phyloP scores from a whole-genome alignment of 2,329 filamentous ascomycete species.

The Colletotrichum sp. region DNA sequence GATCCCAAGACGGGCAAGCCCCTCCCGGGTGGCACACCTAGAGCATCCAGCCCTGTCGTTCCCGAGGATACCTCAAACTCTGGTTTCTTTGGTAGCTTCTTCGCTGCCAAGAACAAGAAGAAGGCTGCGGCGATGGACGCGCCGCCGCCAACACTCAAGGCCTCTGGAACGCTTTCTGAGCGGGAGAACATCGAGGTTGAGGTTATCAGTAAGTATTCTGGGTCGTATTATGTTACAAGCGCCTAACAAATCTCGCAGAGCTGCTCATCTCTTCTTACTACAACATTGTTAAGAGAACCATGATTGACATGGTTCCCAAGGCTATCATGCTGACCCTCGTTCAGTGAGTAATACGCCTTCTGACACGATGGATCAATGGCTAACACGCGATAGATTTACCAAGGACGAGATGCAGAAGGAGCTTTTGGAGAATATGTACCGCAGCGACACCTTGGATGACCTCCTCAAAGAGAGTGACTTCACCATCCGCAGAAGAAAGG shows the following conservation, averaged over 20 bases:
- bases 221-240: neutral
- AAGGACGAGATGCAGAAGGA: constrained; percentile 99
- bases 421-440: constrained; percentile 97
- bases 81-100: constrained; percentile 98
- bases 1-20: constrained; percentile 99
- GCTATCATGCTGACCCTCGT: constrained; percentile 98
- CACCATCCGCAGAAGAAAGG: constrained; percentile 91
- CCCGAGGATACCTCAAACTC: constrained; percentile 61
- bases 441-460: constrained; percentile 86
- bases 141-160: constrained; percentile 90
- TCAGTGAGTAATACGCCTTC: constrained; percentile 68
- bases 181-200: constrained; percentile 96
- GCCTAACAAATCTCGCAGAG: constrained; percentile 56
- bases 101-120: constrained; percentile 99
- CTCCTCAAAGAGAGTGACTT: constrained; percentile 98
- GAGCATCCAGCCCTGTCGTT: constrained; percentile 78
- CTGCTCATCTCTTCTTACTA: constrained; percentile 96
- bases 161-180: constrained; percentile 90
- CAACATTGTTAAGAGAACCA: constrained; percentile 96
- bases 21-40: constrained; percentile 71
- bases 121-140: constrained; percentile 99
- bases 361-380: neutral
- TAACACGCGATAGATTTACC: constrained; percentile 48
- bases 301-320: constrained; percentile 99
- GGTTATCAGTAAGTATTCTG: constrained; percentile 83